These are phyloP conservation scores for Bodo saltans DNA, from an alignment of 78 protist genomes.

Conservation along the genomic window DNA sequence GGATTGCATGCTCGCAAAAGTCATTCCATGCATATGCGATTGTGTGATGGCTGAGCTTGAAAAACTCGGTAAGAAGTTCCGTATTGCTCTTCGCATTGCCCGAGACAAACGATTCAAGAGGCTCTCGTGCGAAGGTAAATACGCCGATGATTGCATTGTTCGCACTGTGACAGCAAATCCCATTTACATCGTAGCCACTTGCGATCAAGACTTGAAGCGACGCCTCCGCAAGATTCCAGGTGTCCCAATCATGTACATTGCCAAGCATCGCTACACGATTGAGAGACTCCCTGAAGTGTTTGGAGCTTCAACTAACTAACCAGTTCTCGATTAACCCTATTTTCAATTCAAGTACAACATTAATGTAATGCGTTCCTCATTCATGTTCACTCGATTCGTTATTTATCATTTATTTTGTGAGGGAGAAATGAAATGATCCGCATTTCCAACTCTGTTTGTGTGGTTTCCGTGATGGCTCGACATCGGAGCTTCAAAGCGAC, in stretches of 20 bases:
- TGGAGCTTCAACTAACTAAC: slow-evolving; percentile 17
- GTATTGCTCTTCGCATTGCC: slow-evolving; percentile 80
- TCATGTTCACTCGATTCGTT: too few species aligned
- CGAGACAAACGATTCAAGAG: slow-evolving; percentile 94
- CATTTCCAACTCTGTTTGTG: too few species aligned
- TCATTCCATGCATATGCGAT: slow-evolving; percentile 83
- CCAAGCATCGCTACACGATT: slow-evolving; percentile 68
- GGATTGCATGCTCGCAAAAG: slow-evolving; percentile 96
- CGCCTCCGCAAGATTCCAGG: slow-evolving; percentile 96
- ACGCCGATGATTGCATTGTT: slow-evolving; percentile 98
- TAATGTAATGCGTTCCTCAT: too few species aligned
- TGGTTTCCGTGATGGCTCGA: too few species aligned
- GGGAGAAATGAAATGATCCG: too few species aligned
- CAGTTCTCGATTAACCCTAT: background rate
- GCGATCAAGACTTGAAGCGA: slow-evolving; percentile 93
- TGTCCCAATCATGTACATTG: slow-evolving; percentile 90
- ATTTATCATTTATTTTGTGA: too few species aligned
- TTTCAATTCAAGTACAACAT: too few species aligned
- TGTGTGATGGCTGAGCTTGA: slow-evolving; percentile 98
- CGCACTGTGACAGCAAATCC: slow-evolving; percentile 67
- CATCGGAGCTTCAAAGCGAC: too few species aligned
- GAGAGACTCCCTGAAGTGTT: slow-evolving; percentile 94
- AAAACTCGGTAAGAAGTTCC: slow-evolving; percentile 85
- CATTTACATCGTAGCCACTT: slow-evolving; percentile 91
- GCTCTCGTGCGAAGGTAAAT: slow-evolving; percentile 88